These are phyloP conservation scores for Pulveroboletus ravenelii DNA, from an alignment of 768 basidiomycete species.

Conservation along the genomic window DNA sequence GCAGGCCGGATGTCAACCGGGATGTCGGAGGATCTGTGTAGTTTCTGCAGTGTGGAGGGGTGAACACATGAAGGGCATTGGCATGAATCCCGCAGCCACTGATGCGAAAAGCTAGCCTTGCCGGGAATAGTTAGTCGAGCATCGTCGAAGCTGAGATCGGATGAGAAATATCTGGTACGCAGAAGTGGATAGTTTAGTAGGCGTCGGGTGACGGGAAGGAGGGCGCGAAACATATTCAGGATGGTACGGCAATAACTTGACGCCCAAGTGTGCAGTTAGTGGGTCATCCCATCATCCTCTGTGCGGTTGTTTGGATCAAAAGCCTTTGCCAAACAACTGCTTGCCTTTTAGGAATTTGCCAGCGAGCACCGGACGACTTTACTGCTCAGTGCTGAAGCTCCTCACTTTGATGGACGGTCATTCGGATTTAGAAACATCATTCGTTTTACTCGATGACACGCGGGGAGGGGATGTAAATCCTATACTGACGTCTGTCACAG, in stretches of 20 bases:
- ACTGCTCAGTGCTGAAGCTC: neutral
- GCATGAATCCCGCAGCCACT: constrained; percentile 86
- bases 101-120: constrained; percentile 49
- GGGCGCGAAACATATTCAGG: constrained; percentile 7
- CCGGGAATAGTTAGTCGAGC: constrained; percentile 25
- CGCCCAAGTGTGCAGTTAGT: no score
- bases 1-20: constrained; percentile 45
- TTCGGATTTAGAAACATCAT: constrained; percentile 43
- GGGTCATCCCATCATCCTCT: no score
- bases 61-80: constrained; percentile 70
- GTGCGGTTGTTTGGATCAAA: constrained; percentile 27
- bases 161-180: constrained; percentile 5
- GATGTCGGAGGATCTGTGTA: constrained; percentile 66
- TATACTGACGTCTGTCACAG: neutral
- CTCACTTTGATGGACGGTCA: constrained; percentile 17
- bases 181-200: neutral
- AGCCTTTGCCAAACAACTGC: constrained; percentile 31
- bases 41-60: constrained; percentile 72
- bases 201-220: neutral
- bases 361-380: no score
- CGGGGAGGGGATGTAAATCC: neutral
- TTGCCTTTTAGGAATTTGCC: neutral
- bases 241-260: no score
- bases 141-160: constrained; percentile 9
- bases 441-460: constrained; percentile 40